Evolutionary conservation across 106 monocot genomes (phyloP), one percentile per base, ranked within the genome.

Genomic region (Acanthochlamys bracteata): DNA sequence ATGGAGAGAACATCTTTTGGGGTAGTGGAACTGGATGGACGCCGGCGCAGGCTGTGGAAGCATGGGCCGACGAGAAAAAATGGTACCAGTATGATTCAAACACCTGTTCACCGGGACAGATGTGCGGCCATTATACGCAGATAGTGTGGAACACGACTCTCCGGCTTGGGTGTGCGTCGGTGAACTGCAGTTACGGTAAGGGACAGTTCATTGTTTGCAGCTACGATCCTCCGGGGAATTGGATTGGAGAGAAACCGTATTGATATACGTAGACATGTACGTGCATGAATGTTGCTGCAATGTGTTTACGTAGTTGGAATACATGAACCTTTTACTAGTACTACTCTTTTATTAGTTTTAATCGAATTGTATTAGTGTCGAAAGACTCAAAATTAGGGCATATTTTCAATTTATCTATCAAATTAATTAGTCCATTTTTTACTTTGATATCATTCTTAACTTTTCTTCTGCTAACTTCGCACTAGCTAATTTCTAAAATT

Each of bases 1-100:
- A 79, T 62, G 86, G 86, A 20, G 86, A 86, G 86, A 86, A 86
- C 72, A 57, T 86, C 20, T 86, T 86, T 66, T 86, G 86, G 86
- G 86, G 86, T 0, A 79, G 82, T 45, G 86, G 86, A 0, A 22
- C 61, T 4, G 82, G 86, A 0, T 86, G 86, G 86, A 63, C 22
- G 24, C 75, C 82, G 12, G 66, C 52, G 1, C 79, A 82, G 64
- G 78, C 75, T 12, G 86, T 82, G 45, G 78, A 57, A 2, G 73
- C 69, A 0, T 86, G 86, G 86, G 75, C 62, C 0, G 53, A 20
- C 24, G 86, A 86, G 69, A 24, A 63, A 12, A 45, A 61, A 6
- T 71, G 64, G 59, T 86, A 86, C 66, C 59, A 62, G 40, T 41
- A 75, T 47, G 43, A 43, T 23, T 20, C 53, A 25, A 86, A 86